Evolutionary conservation across 78 protist species (phyloP).

Genomic region (Cavenderia fasciculata): DNA sequence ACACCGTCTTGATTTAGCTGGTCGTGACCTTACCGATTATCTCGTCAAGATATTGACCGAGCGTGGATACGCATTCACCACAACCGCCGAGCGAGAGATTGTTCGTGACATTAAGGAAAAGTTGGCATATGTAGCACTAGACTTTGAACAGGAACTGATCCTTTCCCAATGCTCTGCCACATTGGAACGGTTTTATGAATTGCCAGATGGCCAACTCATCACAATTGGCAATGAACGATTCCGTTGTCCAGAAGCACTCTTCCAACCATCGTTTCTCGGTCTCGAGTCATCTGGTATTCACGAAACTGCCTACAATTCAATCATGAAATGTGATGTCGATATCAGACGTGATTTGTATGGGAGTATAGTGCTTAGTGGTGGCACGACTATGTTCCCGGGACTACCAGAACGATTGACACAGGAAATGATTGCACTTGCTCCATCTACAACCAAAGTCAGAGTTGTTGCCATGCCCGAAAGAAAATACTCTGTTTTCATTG

Average conservation of each 20-base stretch:
- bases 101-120: conserved; percentile 77
- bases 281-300: conserved; percentile 94
- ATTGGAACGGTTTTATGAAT: conserved; percentile 90
- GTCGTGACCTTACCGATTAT: conserved; percentile 95
- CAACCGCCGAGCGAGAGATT: conserved; percentile 92
- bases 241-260: conserved; percentile 92
- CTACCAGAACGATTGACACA: conserved; percentile 88
- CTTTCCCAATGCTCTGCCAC: conserved; percentile 63
- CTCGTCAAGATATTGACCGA: conserved; percentile 93
- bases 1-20: conserved; percentile 95
- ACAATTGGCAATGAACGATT: conserved; percentile 90
- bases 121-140: conserved; percentile 87
- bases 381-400: conserved; percentile 93
- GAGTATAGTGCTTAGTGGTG: conserved; percentile 94
- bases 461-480: conserved; percentile 93
- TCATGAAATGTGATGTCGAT: conserved; percentile 95
- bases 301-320: conserved; percentile 85
- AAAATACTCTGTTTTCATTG: conserved; percentile 97
- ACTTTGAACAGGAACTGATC: conserved; percentile 89
- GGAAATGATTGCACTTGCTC: conserved; percentile 82
- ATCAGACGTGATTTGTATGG: conserved; percentile 90
- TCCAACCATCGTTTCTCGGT: conserved; percentile 95
- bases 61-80: conserved; percentile 96
- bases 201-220: conserved; percentile 89
- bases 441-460: conserved; percentile 90